These are phyloP conservation scores for Kodamaea nitidulidarum DNA, from an alignment of 805 yeast genomes.

Conservation along the genomic window DNA sequence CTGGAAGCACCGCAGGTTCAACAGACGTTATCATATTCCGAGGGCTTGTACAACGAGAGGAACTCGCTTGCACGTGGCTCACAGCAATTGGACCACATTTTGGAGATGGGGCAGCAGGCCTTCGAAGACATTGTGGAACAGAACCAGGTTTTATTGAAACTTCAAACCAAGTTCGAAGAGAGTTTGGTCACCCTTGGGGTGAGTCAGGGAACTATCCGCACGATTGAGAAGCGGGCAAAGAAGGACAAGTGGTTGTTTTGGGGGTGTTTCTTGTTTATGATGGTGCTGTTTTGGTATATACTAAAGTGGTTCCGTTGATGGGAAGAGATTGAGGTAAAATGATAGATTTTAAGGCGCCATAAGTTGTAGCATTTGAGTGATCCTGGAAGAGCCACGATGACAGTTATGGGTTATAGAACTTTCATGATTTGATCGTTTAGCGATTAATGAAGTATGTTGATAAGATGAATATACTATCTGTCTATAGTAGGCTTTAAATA, in stretches of 20 bases:
- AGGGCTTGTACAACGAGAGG: conserved; percentile 69
- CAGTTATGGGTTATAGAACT: too few relatives aligned
- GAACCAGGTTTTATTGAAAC: conserved; percentile 60
- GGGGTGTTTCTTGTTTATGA: conserved; percentile 60
- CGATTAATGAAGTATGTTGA: too few relatives aligned
- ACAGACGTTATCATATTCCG: conserved; percentile 39
- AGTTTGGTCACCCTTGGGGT: conserved; percentile 81
- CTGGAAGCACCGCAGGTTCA: conserved; percentile 17
- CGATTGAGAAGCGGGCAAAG: conserved; percentile 74
- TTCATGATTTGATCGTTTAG: too few relatives aligned
- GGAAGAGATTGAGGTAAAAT: not conserved
- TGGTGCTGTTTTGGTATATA: conserved; percentile 65
- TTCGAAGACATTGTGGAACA: conserved; percentile 85
- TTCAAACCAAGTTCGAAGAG: conserved; percentile 62
- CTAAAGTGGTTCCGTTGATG: conserved; percentile 55
- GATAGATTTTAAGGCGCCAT: too few relatives aligned
- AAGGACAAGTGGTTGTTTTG: conserved; percentile 87
- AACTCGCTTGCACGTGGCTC: conserved; percentile 63
- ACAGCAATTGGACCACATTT: conserved; percentile 79
- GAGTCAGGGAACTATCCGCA: conserved; percentile 75
- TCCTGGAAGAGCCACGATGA: too few relatives aligned
- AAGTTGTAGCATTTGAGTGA: too few relatives aligned
- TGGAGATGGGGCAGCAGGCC: conserved; percentile 85
- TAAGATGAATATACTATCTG: too few relatives aligned
- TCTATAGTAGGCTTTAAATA: too few relatives aligned